A percentile compares a stretch with the other conserved stretches of the same genome.
phyloP scores from a whole-genome alignment of 2,329 filamentous ascomycete species.

The Diaporthe ampelina region DNA sequence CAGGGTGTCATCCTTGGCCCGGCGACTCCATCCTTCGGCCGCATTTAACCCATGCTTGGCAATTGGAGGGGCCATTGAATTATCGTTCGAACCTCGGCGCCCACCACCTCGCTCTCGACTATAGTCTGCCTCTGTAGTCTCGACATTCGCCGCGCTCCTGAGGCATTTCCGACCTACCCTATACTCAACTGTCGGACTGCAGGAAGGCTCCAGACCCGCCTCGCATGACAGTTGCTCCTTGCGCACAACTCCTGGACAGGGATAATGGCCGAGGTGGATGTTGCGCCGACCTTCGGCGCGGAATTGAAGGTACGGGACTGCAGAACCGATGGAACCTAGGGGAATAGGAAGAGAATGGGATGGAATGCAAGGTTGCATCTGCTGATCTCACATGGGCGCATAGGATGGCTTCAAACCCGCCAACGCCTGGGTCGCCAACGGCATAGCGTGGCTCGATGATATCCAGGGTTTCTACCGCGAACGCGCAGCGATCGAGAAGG shows the following conservation, averaged over 20 bases:
- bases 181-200: not conserved
- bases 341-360: not conserved
- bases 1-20: constrained; percentile 32
- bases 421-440: constrained; percentile 90
- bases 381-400: constrained; percentile 38
- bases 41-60: constrained; percentile 32
- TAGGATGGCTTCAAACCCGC: constrained; percentile 98
- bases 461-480: constrained; percentile 98
- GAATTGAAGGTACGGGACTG: constrained; percentile 84
- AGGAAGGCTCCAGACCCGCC: not conserved
- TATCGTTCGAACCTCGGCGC: constrained; percentile 20
- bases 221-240: constrained; percentile 40
- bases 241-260: constrained; percentile 42
- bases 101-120: not conserved
- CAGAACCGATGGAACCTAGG: not conserved
- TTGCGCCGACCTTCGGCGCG: constrained; percentile 87
- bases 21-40: constrained; percentile 12
- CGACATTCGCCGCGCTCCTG: constrained; percentile 3
- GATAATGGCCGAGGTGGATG: constrained; percentile 85
- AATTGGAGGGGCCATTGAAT: constrained; percentile 36
- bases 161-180: not conserved
- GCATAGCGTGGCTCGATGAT: constrained; percentile 95
- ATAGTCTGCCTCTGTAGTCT: not conserved
- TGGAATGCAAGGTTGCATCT: not conserved
- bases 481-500: constrained; percentile 93